These are phyloP conservation scores for Jacaranda mimosifolia DNA, from an alignment of 257 asterid genomes.

Conservation along the genomic window DNA sequence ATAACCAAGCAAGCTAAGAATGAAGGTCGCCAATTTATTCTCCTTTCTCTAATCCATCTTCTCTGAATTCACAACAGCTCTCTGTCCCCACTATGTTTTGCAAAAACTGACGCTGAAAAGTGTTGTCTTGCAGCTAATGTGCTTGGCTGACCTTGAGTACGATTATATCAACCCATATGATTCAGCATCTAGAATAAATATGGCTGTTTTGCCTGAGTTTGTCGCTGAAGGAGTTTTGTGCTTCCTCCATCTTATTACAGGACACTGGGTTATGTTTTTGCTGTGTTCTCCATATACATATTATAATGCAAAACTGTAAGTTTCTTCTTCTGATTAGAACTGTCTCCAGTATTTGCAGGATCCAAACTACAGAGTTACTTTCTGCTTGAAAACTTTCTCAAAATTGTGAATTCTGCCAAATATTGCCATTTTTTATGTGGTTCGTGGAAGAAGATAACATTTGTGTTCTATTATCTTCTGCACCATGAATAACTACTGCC, in stretches of 20 bases:
- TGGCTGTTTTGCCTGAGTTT: constrained; percentile 76
- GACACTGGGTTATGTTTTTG: constrained; percentile 87
- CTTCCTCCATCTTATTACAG: constrained; percentile 74
- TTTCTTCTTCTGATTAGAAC: constrained; percentile 32
- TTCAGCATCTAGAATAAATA: constrained; percentile 81
- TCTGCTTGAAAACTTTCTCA: constrained; percentile 13
- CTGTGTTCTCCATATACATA: constrained; percentile 75
- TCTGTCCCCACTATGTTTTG: constrained; percentile 25
- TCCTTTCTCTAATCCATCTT: constrained; percentile 1
- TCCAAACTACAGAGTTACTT: constrained; percentile 7
- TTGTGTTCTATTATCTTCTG: constrained; percentile 8
- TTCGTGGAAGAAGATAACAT: constrained; percentile 7
- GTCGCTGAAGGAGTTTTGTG: constrained; percentile 66
- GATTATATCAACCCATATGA: constrained; percentile 91
- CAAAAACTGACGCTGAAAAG: constrained; percentile 35
- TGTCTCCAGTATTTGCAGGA: not conserved
- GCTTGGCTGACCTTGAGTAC: constrained; percentile 87
- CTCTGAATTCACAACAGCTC: not conserved
- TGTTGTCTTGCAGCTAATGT: constrained; percentile 71
- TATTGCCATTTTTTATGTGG: not conserved
- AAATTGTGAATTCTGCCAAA: not conserved
- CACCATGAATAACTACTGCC: not conserved
- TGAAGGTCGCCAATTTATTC: not conserved
- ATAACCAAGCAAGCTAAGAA: constrained; percentile 5
- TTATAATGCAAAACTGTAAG: constrained; percentile 70